These are phyloP conservation scores for Cochlearia excelsa DNA, from an alignment of 345 rosid species.

Conservation along the genomic window DNA sequence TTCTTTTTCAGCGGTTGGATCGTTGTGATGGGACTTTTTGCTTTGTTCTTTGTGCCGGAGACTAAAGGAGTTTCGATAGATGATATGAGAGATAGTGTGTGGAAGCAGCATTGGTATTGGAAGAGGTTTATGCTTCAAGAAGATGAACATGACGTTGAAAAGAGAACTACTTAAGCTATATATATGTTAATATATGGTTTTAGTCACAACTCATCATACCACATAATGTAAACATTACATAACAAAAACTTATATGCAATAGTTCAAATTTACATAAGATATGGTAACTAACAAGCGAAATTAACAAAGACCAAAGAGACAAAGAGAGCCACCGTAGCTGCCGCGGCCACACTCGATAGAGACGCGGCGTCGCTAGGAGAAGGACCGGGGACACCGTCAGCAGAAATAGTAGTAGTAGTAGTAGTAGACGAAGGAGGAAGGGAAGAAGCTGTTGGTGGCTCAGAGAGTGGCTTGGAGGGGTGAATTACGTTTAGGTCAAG, in stretches of 20 bases:
- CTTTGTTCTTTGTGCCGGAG: slow-evolving; percentile 51
- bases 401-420: slow-evolving; percentile 40
- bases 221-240: no score
- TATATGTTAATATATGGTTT: no score
- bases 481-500: slow-evolving; percentile 75
- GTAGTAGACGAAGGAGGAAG: slow-evolving; percentile 32
- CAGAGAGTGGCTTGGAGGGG: slow-evolving; percentile 44
- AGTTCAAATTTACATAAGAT: slow-evolving; percentile 3
- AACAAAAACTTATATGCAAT: not conserved
- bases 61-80: slow-evolving; percentile 57
- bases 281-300: slow-evolving; percentile 22
- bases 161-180: slow-evolving; percentile 26
- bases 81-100: slow-evolving; percentile 46
- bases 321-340: slow-evolving; percentile 11
- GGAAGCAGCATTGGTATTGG: slow-evolving; percentile 48
- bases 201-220: no score
- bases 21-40: slow-evolving; percentile 51
- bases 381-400: slow-evolving; percentile 47
- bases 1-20: slow-evolving; percentile 68
- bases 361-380: slow-evolving; percentile 44
- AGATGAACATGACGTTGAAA: slow-evolving; percentile 30
- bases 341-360: not conserved
- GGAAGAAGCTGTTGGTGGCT: slow-evolving; percentile 34
- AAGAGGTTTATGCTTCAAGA: slow-evolving; percentile 36
- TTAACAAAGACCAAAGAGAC: slow-evolving; percentile 9